A percentile compares a stretch with the other conserved stretches of the same genome.
Evolutionary conservation across 2,329 filamentous ascomycete genomes (phyloP).

Genomic region (Cladosporium phlei): DNA sequence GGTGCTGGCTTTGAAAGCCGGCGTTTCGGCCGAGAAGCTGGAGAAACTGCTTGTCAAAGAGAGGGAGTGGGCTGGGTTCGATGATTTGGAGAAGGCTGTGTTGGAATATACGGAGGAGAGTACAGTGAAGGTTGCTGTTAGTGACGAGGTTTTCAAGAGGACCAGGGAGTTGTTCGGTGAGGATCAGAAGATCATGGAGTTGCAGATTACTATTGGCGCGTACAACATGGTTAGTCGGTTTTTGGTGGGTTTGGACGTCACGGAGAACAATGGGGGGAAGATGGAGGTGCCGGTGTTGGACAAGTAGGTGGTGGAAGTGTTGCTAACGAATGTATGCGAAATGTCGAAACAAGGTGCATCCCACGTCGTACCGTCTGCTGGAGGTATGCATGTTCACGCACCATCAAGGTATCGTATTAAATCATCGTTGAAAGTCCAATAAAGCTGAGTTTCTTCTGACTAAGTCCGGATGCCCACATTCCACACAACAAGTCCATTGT

Average conservation of each 20-base stretch:
- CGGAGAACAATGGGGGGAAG: conserved; percentile 33
- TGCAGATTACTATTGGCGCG: conserved; percentile 33
- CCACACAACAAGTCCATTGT: conserved; percentile 1
- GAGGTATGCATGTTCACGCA: too few species aligned
- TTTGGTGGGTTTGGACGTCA: conserved; percentile 35
- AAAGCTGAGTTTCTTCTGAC: too few species aligned
- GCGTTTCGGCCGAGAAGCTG: conserved; percentile 23
- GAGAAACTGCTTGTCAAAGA: conserved; percentile 24
- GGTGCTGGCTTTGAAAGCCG: conserved; percentile 30
- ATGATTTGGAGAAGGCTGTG: conserved; percentile 29
- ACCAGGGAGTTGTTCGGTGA: conserved; percentile 28
- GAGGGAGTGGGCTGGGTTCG: conserved; percentile 20
- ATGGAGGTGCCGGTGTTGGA: conserved; percentile 28
- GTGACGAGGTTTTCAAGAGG: conserved; percentile 28
- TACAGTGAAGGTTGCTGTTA: conserved; percentile 29
- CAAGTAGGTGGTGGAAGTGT: neutral
- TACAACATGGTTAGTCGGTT: conserved; percentile 38
- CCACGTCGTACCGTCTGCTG: too few species aligned
- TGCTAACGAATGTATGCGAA: neutral
- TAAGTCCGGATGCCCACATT: neutral
- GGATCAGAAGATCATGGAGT: conserved; percentile 33
- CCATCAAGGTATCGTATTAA: too few species aligned
- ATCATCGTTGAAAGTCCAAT: too few species aligned
- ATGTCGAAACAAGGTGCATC: neutral
- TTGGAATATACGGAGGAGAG: conserved; percentile 32